A percentile compares a stretch with the other conserved stretches of the same genome.
Conservation (phyloP, 139 green algal genomes). For the Pseudopediastrum boryanum region DNA sequence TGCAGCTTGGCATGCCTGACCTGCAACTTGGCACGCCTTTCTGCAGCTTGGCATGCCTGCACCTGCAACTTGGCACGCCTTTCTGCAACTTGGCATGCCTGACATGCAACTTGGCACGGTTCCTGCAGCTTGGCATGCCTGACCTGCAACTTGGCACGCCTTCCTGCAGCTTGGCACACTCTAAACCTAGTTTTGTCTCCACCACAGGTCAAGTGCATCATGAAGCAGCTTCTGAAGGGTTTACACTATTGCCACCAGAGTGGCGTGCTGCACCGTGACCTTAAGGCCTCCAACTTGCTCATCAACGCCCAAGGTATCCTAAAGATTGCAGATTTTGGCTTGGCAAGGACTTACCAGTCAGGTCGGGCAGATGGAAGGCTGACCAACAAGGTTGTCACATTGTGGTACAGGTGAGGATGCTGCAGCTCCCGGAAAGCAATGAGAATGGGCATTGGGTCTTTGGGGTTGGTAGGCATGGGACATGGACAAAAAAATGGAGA, state of each 20-base stretch:
- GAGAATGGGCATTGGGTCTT: background rate
- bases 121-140: too few species aligned
- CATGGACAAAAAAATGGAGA: too few species aligned
- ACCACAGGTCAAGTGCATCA: constrained; percentile 91
- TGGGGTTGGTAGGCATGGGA: background rate
- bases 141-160: too few species aligned
- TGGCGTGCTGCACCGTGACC: constrained; percentile 89
- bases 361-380: constrained; percentile 65
- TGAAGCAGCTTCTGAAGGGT: constrained; percentile 93
- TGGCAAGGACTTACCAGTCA: constrained; percentile 80
- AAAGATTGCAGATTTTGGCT: constrained; percentile 97
- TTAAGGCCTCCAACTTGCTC: constrained; percentile 93
- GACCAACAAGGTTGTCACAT: constrained; percentile 98
- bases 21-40: too few species aligned
- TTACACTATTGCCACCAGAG: constrained; percentile 89
- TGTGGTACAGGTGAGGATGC: constrained; percentile 93
- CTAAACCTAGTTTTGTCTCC: too few species aligned
- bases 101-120: too few species aligned
- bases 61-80: too few species aligned
- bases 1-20: too few species aligned
- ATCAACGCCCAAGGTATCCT: constrained; percentile 78
- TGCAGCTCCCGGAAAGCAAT: background rate
- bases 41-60: too few species aligned
- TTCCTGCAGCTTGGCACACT: too few species aligned
- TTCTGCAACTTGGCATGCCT: too few species aligned